These are phyloP conservation scores for Saccharomycopsis babjevae DNA, from an alignment of 805 yeast genomes.

Conservation along the genomic window DNA sequence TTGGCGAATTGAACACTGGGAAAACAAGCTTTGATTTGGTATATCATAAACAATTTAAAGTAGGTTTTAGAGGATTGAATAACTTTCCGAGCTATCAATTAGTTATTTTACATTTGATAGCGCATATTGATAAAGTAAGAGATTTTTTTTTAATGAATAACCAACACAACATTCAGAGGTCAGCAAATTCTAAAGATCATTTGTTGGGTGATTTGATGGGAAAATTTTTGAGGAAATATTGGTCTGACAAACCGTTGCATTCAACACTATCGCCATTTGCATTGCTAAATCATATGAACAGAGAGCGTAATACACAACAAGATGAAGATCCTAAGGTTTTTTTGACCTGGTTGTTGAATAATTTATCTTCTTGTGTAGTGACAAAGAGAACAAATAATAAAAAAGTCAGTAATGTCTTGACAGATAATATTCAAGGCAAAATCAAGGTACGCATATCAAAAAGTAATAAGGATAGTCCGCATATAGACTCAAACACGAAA, in stretches of 20 bases:
- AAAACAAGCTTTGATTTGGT: conserved; percentile 28
- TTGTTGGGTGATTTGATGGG: conserved; percentile 24
- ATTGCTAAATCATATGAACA: conserved; percentile 39
- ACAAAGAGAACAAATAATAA: conserved; percentile 21
- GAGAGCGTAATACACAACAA: conserved; percentile 21
- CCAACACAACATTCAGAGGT: not conserved
- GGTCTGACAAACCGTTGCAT: conserved; percentile 53
- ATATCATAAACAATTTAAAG: conserved; percentile 35
- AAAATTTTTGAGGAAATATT: conserved; percentile 42
- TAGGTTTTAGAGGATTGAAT: conserved; percentile 50
- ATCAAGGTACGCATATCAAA: conserved; percentile 26
- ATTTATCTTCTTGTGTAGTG: conserved; percentile 21
- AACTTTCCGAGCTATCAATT: conserved; percentile 25
- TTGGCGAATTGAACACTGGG: not conserved
- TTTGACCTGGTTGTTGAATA: conserved; percentile 49
- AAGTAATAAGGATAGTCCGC: conserved; percentile 17
- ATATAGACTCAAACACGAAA: conserved; percentile 6
- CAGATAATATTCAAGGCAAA: conserved; percentile 43
- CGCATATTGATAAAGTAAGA: conserved; percentile 45
- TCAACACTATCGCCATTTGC: conserved; percentile 62
- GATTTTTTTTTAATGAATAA: conserved; percentile 29
- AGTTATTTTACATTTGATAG: conserved; percentile 42
- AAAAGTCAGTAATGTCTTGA: conserved; percentile 22
- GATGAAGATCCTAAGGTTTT: conserved; percentile 46
- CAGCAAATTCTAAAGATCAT: not conserved